Conservation (phyloP, 129 eudicot genomes). For the Lactuca saligna region DNA sequence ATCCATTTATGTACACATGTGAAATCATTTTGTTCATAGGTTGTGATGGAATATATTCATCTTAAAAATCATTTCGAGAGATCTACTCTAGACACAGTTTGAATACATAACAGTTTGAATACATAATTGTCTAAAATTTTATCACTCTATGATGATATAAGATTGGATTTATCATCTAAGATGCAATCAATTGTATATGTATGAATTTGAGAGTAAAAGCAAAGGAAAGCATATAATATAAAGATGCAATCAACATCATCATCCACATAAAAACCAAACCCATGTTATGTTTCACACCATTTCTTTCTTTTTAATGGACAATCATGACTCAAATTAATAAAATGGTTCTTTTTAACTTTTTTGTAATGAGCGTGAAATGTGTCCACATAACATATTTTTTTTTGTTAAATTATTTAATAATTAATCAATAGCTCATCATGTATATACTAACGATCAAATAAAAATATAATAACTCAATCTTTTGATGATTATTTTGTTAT, state of each 20-base stretch:
- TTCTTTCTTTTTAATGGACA: neutral
- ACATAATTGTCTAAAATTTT: neutral
- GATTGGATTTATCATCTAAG: neutral
- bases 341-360: no score
- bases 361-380: neutral
- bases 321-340: neutral
- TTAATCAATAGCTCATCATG: neutral
- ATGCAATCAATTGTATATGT: neutral
- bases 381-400: neutral
- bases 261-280: neutral
- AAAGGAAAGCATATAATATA: neutral
- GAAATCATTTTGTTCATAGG: neutral
- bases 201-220: neutral
- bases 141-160: no score
- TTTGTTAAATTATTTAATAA: no score
- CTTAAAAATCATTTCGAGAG: neutral
- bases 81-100: no score
- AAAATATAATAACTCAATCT: no score
- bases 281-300: neutral
- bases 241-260: neutral
- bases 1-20: neutral
- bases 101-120: neutral
- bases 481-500: neutral
- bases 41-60: neutral
- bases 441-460: neutral